Evolutionary conservation across 2,329 filamentous ascomycete genomes (phyloP).

Genomic region (Byssoonygena ceratinophila): DNA sequence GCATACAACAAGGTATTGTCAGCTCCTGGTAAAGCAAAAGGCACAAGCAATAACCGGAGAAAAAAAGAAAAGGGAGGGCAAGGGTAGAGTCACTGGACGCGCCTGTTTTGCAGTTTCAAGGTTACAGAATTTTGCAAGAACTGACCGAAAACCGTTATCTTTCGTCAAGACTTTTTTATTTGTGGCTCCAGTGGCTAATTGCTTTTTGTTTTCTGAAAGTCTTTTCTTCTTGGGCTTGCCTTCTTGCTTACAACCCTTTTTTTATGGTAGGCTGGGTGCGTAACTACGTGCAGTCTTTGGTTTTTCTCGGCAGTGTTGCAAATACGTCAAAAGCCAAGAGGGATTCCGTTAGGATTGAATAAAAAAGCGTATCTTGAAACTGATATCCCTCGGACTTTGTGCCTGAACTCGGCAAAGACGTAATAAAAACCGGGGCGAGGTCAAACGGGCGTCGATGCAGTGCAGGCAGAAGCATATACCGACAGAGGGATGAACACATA

Average conservation of each 20-base stretch:
- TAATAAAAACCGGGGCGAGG: constrained; percentile 11
- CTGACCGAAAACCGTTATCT: not conserved
- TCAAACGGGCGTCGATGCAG: constrained; percentile 12
- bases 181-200: constrained; percentile 4
- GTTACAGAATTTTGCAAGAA: constrained; percentile 2
- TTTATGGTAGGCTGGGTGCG: not conserved
- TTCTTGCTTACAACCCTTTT: not conserved
- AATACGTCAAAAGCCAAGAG: constrained; percentile 11
- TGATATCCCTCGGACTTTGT: constrained; percentile 1
- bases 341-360: constrained; percentile 1
- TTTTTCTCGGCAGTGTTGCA: constrained; percentile 8
- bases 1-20: constrained; percentile 6
- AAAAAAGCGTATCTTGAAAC: constrained; percentile 11
- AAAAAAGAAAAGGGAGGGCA: not conserved
- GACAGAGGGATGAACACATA: constrained; percentile 10
- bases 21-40: constrained; percentile 5
- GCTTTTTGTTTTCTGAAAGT: constrained; percentile 2
- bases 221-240: not conserved
- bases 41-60: constrained; percentile 3
- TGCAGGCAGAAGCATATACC: constrained; percentile 7
- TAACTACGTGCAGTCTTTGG: constrained; percentile 2
- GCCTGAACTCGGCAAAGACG: constrained; percentile 9
- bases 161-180: not conserved
- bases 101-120: constrained; percentile 4
- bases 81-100: not conserved